Conservation (phyloP, 2,329 filamentous ascomycete genomes). For the Truncatella angustata region DNA sequence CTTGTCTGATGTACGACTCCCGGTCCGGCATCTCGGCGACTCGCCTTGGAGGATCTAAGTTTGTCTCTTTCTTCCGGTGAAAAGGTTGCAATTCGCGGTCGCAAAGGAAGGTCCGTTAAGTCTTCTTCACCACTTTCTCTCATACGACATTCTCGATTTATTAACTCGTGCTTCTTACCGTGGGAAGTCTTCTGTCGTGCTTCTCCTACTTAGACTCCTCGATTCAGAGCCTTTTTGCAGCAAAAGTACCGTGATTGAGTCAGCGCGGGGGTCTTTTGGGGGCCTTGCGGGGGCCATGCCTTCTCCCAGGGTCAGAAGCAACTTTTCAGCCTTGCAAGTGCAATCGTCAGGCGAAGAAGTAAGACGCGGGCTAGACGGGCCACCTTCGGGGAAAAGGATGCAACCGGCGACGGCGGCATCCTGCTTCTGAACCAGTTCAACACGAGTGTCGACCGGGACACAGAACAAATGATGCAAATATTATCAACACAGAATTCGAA, state of each 20-base stretch:
- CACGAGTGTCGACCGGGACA: constrained; percentile 4
- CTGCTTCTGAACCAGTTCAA: constrained; percentile 2
- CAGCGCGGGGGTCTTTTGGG: constrained; percentile 34
- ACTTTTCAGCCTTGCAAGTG: constrained; percentile 61
- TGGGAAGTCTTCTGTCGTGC: constrained; percentile 43
- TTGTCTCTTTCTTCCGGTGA: no score
- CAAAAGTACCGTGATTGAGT: constrained; percentile 22
- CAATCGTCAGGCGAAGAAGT: constrained; percentile 43
- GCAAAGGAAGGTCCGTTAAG: constrained; percentile 15
- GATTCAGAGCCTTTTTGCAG: constrained; percentile 42
- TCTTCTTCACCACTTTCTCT: background rate
- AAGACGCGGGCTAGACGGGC: no score
- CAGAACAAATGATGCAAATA: background rate
- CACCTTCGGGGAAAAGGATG: no score
- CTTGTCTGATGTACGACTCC: no score
- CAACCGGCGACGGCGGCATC: background rate
- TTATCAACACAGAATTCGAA: constrained; percentile 8
- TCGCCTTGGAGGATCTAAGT: no score
- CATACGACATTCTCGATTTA: background rate
- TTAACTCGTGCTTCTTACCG: constrained; percentile 20
- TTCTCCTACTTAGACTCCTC: constrained; percentile 39
- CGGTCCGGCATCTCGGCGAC: no score
- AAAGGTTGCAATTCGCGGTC: constrained; percentile 15
- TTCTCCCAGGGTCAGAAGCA: constrained; percentile 61
- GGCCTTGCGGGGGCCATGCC: constrained; percentile 45